Percentiles rank a stretch among this genome's conserved stretches.
Evolutionary conservation across 139 green algal genomes (phyloP).

Genomic region (Desmodesmus armatus): DNA sequence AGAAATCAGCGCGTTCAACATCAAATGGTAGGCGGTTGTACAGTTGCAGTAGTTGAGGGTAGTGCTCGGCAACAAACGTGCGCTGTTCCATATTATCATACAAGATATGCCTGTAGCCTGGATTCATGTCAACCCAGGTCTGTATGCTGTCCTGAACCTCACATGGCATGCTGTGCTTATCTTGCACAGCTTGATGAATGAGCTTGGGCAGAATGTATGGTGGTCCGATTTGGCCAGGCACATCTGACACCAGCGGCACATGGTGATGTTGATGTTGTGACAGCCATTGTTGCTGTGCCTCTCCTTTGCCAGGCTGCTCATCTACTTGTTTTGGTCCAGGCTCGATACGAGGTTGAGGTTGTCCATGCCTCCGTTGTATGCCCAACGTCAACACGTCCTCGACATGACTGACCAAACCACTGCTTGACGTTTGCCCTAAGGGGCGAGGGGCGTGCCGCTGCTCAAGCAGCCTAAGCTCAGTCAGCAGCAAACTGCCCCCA

Average conservation of each 20-base stretch:
- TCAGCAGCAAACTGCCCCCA: too few relatives aligned
- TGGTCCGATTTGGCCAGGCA: not conserved
- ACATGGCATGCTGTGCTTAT: slow-evolving; percentile 18
- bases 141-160: slow-evolving; percentile 36
- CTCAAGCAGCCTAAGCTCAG: too few relatives aligned
- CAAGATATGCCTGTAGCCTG: slow-evolving; percentile 16
- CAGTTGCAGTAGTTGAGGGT: slow-evolving; percentile 21
- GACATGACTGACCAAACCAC: too few relatives aligned
- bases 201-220: slow-evolving; percentile 37
- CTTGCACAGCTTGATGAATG: slow-evolving; percentile 38
- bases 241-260: slow-evolving; percentile 3
- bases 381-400: too few relatives aligned
- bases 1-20: slow-evolving; percentile 36
- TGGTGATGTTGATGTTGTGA: too few relatives aligned
- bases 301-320: too few relatives aligned
- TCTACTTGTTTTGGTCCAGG: too few relatives aligned
- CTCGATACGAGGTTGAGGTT: too few relatives aligned
- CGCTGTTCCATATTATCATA: slow-evolving; percentile 11
- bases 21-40: slow-evolving; percentile 17
- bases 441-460: too few relatives aligned
- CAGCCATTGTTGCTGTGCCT: too few relatives aligned
- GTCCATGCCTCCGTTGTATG: too few relatives aligned
- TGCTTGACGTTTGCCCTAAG: too few relatives aligned
- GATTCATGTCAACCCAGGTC: slow-evolving; percentile 40
- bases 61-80: slow-evolving; percentile 17